Base-by-base conservation (phyloP, 1,284 basidiomycete species). In the Cutaneotrichosporon sp. region DNA sequence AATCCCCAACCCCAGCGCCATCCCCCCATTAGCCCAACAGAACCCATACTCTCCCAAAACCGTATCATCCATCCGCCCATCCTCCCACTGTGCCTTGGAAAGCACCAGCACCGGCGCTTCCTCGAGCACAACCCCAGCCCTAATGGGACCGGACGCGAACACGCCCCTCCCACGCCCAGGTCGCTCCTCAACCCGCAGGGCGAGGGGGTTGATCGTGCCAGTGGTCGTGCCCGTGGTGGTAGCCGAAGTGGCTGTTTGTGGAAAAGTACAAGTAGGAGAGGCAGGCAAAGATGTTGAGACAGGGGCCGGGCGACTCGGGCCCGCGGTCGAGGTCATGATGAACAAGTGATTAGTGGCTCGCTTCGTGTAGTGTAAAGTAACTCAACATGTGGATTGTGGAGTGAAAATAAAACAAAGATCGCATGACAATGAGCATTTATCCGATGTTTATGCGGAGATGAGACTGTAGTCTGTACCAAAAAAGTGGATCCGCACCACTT, bases 91-190 rank as follows among this genome's bases (percentile, higher is more conserved):
- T 34, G 86, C 83, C 56, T 85, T 83, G 1, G 82, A 80, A 71
- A 96, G 87, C 8, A 97, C 82, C 11, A 97, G 82, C n/a, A 93
- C 90, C 0, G 94, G 94, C 64, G 89, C 90, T 67, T 89, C 86
- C 76, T 97, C 94, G 64, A 97, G 76, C 13, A 90, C 64, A 0
- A 88, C 89, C 18, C 87, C 84, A 2, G 85, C 81, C 11, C 86
- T 82, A 61, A 95, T 89, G 36, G 76, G 69, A 40, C 80, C 78
- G 6, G 86, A 82, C 42, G 91, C 70, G 56, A 81, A 82, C 2
- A 81, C 76, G 30, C 81, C 81, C 46, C 76, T 68, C 9, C 80
- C 79, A 1, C 76, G 64, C 1, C 66, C 65, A 0, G 76, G 71
- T 18, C 75, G 68, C 6, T 72, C 66, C 14, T 66, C 62, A 31